Conservation (phyloP, 345 rosid genomes). For the Sisymbrium altissimum region DNA sequence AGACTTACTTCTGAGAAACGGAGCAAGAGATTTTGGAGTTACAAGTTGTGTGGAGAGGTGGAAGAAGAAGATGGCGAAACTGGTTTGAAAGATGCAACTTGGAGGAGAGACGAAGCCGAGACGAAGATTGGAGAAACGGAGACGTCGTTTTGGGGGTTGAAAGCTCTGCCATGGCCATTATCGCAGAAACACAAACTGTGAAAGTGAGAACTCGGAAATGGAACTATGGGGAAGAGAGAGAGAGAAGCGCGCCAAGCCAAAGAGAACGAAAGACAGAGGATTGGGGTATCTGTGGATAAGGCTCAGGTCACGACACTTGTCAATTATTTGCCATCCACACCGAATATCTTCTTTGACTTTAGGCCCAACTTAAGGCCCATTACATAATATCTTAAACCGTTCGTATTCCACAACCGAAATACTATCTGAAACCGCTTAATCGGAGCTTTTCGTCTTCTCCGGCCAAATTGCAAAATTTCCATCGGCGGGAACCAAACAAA, state of each 20-base stretch:
- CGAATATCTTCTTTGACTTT: slow-evolving; percentile 15
- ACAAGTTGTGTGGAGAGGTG: slow-evolving; percentile 38
- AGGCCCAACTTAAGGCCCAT: slow-evolving; percentile 26
- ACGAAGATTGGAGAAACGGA: slow-evolving; percentile 45
- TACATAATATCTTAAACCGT: not conserved
- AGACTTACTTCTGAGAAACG: slow-evolving; percentile 50
- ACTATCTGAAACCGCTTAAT: not conserved
- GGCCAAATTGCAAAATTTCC: not conserved
- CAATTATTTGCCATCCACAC: slow-evolving; percentile 33
- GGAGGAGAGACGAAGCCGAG: slow-evolving; percentile 54
- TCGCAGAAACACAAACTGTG: slow-evolving; percentile 30
- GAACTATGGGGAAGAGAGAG: slow-evolving; percentile 2
- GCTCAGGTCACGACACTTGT: slow-evolving; percentile 61
- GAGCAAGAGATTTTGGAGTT: slow-evolving; percentile 64
- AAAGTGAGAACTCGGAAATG: slow-evolving; percentile 15
- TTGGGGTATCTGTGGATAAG: slow-evolving; percentile 37
- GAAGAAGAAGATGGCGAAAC: slow-evolving; percentile 46
- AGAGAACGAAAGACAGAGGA: not conserved
- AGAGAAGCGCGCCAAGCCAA: slow-evolving; percentile 26
- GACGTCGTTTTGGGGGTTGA: slow-evolving; percentile 42
- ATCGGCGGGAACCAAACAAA: not conserved
- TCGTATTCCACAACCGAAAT: not conserved
- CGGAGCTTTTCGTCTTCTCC: slow-evolving; percentile 25
- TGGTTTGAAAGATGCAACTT: slow-evolving; percentile 42
- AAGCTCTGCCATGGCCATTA: slow-evolving; percentile 76